Percentiles rank a stretch among this genome's conserved stretches.
phyloP scores from a whole-genome alignment of 208 protist species.

The Trypanosoma platydactyli region DNA sequence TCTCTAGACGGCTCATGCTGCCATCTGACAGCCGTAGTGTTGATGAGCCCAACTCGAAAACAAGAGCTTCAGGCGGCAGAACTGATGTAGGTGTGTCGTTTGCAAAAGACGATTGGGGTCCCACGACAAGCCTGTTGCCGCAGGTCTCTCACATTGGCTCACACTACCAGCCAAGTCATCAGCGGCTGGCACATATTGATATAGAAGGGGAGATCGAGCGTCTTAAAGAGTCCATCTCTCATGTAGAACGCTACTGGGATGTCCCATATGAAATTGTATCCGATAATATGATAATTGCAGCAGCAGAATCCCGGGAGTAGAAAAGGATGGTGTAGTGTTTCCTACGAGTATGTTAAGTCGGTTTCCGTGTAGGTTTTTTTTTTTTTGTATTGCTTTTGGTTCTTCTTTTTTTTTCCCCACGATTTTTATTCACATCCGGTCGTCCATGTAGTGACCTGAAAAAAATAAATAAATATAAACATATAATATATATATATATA shows the following conservation, averaged over 20 bases:
- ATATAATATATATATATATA: no score
- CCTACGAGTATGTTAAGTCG: no score
- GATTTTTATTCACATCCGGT: no score
- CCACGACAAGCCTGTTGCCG: slow-evolving; percentile 51
- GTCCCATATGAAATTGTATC: slow-evolving; percentile 38
- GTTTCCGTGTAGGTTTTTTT: no score
- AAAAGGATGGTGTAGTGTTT: no score
- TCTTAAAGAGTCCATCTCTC: slow-evolving; percentile 52
- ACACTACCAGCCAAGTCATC: slow-evolving; percentile 77
- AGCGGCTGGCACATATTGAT: slow-evolving; percentile 58
- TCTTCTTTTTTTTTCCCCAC: no score
- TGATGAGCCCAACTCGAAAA: neutral
- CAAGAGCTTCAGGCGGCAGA: neutral
- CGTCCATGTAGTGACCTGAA: no score
- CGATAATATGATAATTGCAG: no score
- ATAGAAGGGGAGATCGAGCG: slow-evolving; percentile 46
- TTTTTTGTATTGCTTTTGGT: no score
- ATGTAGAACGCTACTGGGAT: slow-evolving; percentile 84
- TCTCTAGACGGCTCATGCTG: neutral
- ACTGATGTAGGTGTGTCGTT: slow-evolving; percentile 26
- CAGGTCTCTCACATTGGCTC: slow-evolving; percentile 35
- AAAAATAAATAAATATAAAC: no score
- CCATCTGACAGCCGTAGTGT: no score
- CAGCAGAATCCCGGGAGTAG: no score
- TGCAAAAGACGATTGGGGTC: neutral